phyloP scores from a whole-genome alignment of 2,329 filamentous ascomycete species.

The Rachicladosporium sp. region DNA sequence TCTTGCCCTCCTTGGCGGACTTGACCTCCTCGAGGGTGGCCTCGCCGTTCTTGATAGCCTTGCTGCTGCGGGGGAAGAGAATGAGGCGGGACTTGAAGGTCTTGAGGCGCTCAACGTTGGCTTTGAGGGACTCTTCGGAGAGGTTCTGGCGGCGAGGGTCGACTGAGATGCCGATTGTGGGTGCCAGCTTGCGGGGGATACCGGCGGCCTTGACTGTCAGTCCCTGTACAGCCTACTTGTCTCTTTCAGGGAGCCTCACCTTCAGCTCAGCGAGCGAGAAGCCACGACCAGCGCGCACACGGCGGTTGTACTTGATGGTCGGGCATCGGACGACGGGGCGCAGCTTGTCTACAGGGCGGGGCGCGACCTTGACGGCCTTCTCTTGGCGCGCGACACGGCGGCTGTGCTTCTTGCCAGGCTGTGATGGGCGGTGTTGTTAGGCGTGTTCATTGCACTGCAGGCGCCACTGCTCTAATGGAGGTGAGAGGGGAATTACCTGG shows the following conservation, averaged over 20 bases:
- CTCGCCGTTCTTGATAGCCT: conserved; percentile 89
- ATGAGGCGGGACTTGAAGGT: conserved; percentile 94
- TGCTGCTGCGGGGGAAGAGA: conserved; percentile 90
- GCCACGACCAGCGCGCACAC: conserved; percentile 88
- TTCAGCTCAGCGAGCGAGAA: conserved; percentile 97
- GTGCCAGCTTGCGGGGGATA: conserved; percentile 85
- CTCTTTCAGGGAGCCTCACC: conserved; percentile 44
- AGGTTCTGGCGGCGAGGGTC: conserved; percentile 95
- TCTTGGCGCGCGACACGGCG: conserved; percentile 81
- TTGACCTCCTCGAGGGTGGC: conserved; percentile 72
- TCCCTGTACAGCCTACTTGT: too few relatives aligned
- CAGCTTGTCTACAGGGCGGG: conserved; percentile 93
- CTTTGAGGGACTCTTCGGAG: conserved; percentile 83
- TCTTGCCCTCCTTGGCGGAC: conserved; percentile 47
- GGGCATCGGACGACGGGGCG: conserved; percentile 95
- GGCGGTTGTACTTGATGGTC: conserved; percentile 96
- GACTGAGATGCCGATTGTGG: conserved; percentile 94
- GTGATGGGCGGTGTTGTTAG: conserved; percentile 23
- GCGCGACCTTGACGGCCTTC: conserved; percentile 91
- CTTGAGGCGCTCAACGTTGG: conserved; percentile 96
- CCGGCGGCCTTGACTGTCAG: conserved; percentile 60
- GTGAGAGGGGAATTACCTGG: conserved; percentile 66
- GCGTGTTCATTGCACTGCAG: conserved; percentile 23
- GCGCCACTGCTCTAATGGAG: conserved; percentile 39
- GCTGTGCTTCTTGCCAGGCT: conserved; percentile 94